Evolutionary conservation across 495 filamentous ascomycete genomes (phyloP).

Genomic region (Glonium stellatum): DNA sequence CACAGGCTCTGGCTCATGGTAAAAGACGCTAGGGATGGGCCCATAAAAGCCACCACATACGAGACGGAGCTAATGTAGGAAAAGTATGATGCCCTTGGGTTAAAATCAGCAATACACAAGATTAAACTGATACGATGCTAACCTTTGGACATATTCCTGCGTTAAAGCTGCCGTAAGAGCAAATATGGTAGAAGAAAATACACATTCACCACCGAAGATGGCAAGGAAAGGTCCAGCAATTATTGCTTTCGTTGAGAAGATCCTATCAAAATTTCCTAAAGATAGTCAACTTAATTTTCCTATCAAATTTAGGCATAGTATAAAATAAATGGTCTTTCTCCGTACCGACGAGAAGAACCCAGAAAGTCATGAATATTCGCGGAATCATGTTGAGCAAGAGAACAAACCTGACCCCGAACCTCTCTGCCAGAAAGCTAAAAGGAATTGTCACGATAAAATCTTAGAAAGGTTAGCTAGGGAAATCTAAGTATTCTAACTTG

Average conservation of each 20-base stretch:
- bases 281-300: neutral
- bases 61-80: slow-evolving; percentile 23
- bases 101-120: neutral
- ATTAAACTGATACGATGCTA: neutral
- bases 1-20: slow-evolving; percentile 25
- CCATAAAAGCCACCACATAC: slow-evolving; percentile 22
- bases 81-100: slow-evolving; percentile 19
- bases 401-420: slow-evolving; percentile 15
- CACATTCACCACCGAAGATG: slow-evolving; percentile 24
- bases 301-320: neutral
- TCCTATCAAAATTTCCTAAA: slow-evolving; percentile 16
- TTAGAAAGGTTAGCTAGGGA: slow-evolving; percentile 4
- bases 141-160: slow-evolving; percentile 23
- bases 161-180: slow-evolving; percentile 14
- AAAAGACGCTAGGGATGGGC: slow-evolving; percentile 24
- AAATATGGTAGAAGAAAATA: slow-evolving; percentile 25
- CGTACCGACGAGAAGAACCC: slow-evolving; percentile 24
- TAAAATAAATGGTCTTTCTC: neutral
- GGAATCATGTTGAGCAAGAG: slow-evolving; percentile 20
- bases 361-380: slow-evolving; percentile 19
- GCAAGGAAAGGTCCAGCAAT: slow-evolving; percentile 21
- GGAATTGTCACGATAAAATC: slow-evolving; percentile 28
- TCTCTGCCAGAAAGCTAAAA: slow-evolving; percentile 24
- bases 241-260: slow-evolving; percentile 23
- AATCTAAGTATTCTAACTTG: neutral